These are phyloP conservation scores for Casuarina cunninghamiana DNA, from an alignment of 306 rosid species.

Conservation along the genomic window DNA sequence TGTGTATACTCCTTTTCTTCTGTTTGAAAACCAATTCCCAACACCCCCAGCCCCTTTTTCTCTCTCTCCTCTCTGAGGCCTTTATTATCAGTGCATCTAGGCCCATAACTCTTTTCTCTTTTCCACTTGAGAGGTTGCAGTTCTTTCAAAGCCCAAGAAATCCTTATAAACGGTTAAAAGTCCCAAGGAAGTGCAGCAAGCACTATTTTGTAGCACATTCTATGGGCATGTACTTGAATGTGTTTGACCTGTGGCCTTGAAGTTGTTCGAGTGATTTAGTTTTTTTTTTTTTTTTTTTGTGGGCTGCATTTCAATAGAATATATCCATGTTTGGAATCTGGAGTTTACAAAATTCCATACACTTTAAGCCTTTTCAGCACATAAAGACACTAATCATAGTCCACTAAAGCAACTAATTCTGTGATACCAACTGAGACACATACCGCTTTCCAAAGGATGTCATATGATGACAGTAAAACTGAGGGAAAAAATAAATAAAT, in stretches of 20 bases:
- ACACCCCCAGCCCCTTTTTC: not conserved
- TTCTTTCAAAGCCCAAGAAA: not conserved
- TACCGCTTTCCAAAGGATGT: constrained; percentile 1
- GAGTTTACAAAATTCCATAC: no score
- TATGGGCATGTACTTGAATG: not conserved
- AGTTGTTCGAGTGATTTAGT: no score
- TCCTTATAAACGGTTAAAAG: not conserved
- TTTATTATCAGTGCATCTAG: no score
- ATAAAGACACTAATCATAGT: not conserved
- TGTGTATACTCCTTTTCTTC: not conserved
- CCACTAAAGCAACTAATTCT: not conserved
- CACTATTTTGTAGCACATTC: not conserved
- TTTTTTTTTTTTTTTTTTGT: no score
- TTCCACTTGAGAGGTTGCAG: not conserved
- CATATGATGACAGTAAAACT: not conserved
- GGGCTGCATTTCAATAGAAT: no score
- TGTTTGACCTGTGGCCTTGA: not conserved
- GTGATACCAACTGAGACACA: not conserved
- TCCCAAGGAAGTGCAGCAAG: not conserved
- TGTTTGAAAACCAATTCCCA: not conserved
- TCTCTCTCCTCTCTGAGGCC: not conserved
- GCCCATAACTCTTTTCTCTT: no score
- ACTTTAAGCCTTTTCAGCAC: not conserved
- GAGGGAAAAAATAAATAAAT: not conserved
- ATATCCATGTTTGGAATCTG: no score